These are phyloP conservation scores for Picea abies DNA, from an alignment of 83 land plant species.

Conservation along the genomic window DNA sequence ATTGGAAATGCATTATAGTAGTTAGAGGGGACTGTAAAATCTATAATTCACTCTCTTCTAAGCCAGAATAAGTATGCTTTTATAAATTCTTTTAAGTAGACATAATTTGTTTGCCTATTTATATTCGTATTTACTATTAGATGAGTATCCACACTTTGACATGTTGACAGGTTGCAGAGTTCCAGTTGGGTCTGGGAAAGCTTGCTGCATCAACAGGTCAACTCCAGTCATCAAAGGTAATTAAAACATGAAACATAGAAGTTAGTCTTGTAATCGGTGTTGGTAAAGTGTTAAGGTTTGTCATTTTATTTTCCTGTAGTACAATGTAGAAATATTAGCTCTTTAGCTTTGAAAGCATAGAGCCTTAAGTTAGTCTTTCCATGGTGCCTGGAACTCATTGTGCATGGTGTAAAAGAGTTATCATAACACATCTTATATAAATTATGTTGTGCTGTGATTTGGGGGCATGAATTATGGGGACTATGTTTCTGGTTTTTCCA, in stretches of 20 bases:
- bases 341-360: not conserved
- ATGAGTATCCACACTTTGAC: not conserved
- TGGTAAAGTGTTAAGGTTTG: not conserved
- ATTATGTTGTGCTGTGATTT: not conserved
- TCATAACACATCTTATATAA: not conserved
- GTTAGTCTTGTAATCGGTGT: not conserved
- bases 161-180: constrained; percentile 51
- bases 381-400: not conserved
- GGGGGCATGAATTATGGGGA: not conserved
- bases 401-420: not conserved
- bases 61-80: no score
- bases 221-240: constrained; percentile 59
- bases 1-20: no score
- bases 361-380: not conserved
- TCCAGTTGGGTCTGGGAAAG: constrained; percentile 64
- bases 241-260: not conserved
- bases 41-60: no score
- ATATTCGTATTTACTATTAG: not conserved
- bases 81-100: no score
- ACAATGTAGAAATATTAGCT: not conserved
- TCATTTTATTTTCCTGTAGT: not conserved
- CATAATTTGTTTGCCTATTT: not conserved
- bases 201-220: constrained; percentile 51
- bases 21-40: no score
- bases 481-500: not conserved